A percentile compares a stretch with the other conserved stretches of the same genome.
These are phyloP conservation scores for Penicillium parvum DNA, from an alignment of 495 filamentous ascomycete genomes.

Conservation along the genomic window DNA sequence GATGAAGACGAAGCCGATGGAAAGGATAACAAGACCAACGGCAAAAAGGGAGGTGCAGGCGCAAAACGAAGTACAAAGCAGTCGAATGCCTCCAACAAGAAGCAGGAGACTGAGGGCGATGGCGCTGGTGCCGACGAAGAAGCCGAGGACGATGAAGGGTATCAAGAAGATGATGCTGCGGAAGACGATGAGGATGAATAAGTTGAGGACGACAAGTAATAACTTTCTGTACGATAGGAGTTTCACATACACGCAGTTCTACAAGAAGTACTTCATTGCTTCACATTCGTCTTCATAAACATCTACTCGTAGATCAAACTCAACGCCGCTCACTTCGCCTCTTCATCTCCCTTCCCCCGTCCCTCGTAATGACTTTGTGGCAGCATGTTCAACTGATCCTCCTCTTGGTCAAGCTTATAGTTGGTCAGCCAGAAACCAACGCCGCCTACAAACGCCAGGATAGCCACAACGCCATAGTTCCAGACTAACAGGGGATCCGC, in stretches of 20 bases:
- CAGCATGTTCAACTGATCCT: conserved; percentile 58
- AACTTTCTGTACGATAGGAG: background rate
- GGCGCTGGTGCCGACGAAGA: background rate
- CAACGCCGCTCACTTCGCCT: conserved; percentile 4
- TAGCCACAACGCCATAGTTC: conserved; percentile 61
- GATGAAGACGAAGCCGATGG: background rate
- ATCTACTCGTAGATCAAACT: background rate
- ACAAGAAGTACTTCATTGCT: background rate
- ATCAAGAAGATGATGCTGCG: background rate
- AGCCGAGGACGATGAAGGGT: background rate
- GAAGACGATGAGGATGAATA: background rate
- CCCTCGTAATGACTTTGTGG: conserved; percentile 21
- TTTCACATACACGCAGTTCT: background rate
- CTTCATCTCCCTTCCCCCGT: conserved; percentile 13
- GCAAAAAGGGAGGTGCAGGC: background rate
- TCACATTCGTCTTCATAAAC: background rate
- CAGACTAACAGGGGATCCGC: conserved; percentile 62
- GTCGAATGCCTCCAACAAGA: conserved; percentile 5
- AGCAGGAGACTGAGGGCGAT: background rate
- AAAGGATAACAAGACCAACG: background rate
- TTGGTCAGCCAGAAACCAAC: conserved; percentile 60
- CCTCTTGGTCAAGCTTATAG: conserved; percentile 53
- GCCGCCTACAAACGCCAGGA: conserved; percentile 57
- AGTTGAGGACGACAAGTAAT: background rate
- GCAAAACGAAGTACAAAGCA: conserved; percentile 10